Evolutionary conservation across 371 early-diverging fungal genomes (phyloP), one percentile per base, ranked within the genome.

Genomic region (Mucor mucedo): DNA sequence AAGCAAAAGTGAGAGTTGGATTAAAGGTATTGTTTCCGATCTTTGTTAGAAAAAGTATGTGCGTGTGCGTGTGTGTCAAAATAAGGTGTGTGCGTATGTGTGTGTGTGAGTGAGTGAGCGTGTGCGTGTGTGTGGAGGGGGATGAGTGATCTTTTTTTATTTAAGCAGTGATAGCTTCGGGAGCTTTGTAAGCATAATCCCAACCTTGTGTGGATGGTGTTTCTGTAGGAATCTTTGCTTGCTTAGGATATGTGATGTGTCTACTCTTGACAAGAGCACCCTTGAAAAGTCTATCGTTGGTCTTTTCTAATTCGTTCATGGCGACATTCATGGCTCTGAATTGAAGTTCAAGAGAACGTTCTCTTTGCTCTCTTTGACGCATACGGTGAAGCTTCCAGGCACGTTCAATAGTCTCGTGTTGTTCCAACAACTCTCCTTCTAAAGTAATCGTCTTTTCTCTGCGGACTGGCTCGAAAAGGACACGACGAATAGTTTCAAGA

Each of bases 341-440:
- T 77, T 91, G 93, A 55, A 83, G 81, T 62, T 80, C 84, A n/a
- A 92, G 66, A 28, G 85, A 77, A 40, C 71, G 78, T 6, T 86
- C 75, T 63, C 87, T 79, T 39, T 71, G 78, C 39, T 86, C 85
- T 60, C 87, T 83, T 49, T 70, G 73, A 49, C 90, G 82, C 72
- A 82, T 84, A 49, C 79, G 77, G 55, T 81, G 85, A 28, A 93
- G 67, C 64, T 89, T 87, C 83, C 87, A 89, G 49, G 93, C 92
- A 55, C 89, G 79, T 74, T 90, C 87, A 53, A 93, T 91, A 3
- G 90, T 89, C 70, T 87, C 85, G 55, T 93, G 91, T 55, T 88
- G 73, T 60, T 85, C 80, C 44, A 84, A 57, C 35, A 80, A 84
- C 54, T 87, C 85, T 14, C 77, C 76, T 47, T 81, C 77, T 29